Conservation (phyloP, 768 basidiomycete species). For the Tylopilus subfusipes region DNA sequence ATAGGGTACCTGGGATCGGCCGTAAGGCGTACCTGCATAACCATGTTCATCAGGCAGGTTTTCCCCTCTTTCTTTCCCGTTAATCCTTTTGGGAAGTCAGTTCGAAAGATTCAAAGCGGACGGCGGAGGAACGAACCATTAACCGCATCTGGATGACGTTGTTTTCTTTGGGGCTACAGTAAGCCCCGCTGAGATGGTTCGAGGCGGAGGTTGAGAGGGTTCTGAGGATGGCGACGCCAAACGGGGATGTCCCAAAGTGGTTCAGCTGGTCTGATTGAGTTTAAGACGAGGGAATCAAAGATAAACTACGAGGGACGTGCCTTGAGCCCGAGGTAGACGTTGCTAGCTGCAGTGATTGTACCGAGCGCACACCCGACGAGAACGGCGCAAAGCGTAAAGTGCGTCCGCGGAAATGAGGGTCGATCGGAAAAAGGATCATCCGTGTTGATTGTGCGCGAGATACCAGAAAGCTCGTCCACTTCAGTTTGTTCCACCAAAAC, state of each 20-base stretch:
- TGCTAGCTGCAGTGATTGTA: slow-evolving; percentile 55
- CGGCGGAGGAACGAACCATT: slow-evolving; percentile 56
- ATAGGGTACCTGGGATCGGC: neutral
- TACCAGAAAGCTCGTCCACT: neutral
- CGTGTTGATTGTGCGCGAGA: slow-evolving; percentile 18
- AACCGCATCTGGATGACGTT: slow-evolving; percentile 69
- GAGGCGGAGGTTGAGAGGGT: slow-evolving; percentile 47
- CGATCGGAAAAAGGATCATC: slow-evolving; percentile 50
- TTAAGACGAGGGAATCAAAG: neutral
- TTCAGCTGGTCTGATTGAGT: slow-evolving; percentile 50
- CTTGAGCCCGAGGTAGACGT: slow-evolving; percentile 67
- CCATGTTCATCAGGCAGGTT: slow-evolving; percentile 96
- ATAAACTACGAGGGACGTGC: slow-evolving; percentile 3
- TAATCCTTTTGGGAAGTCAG: slow-evolving; percentile 48
- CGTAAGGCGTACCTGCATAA: slow-evolving; percentile 78
- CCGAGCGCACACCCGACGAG: slow-evolving; percentile 51
- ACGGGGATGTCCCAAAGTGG: slow-evolving; percentile 61
- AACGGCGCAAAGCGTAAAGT: slow-evolving; percentile 51
- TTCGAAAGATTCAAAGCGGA: neutral
- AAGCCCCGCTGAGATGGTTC: slow-evolving; percentile 44
- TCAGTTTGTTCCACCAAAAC: neutral
- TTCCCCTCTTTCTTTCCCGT: slow-evolving; percentile 99
- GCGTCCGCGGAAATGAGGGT: slow-evolving; percentile 45
- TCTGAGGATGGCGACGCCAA: slow-evolving; percentile 60
- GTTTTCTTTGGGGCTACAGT: slow-evolving; percentile 65